A percentile compares a stretch with the other conserved stretches of the same genome.
Evolutionary conservation across 306 rosid genomes (phyloP).

Genomic region (Quercus wislizeni): DNA sequence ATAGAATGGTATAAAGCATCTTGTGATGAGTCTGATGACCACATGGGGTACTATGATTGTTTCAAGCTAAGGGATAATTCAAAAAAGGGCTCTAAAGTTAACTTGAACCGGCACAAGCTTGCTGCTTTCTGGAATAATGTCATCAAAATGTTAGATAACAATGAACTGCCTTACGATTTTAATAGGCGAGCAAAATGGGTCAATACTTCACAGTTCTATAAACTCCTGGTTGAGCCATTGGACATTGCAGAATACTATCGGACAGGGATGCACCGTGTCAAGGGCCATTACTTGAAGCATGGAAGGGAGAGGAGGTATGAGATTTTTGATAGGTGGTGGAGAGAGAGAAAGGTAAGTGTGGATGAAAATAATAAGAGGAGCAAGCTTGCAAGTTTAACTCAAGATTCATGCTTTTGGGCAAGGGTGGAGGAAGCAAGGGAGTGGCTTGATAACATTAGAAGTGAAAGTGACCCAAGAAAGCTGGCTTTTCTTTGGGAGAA

Average conservation of each 20-base stretch:
- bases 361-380: conserved; percentile 39
- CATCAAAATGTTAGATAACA: conserved; percentile 54
- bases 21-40: conserved; percentile 55
- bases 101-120: conserved; percentile 63
- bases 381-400: conserved; percentile 70
- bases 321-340: conserved; percentile 78
- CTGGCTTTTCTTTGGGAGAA: conserved; percentile 37
- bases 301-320: conserved; percentile 69
- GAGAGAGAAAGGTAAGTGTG: conserved; percentile 16
- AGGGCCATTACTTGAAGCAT: conserved; percentile 66
- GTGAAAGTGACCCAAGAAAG: conserved; percentile 43
- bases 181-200: conserved; percentile 55
- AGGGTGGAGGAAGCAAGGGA: conserved; percentile 84
- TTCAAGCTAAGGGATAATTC: conserved; percentile 59
- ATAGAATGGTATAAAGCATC: conserved; percentile 72
- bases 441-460: conserved; percentile 52
- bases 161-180: conserved; percentile 60
- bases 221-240: conserved; percentile 73
- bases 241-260: conserved; percentile 83
- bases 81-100: conserved; percentile 42
- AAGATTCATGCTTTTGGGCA: conserved; percentile 89
- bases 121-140: conserved; percentile 64
- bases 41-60: conserved; percentile 70
- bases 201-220: conserved; percentile 53
- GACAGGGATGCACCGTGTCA: conserved; percentile 31